A percentile compares a stretch with the other conserved stretches of the same genome.
phyloP scores from a whole-genome alignment of 176 grass and related monocot genomes.

The Bothriochloa decipiens region DNA sequence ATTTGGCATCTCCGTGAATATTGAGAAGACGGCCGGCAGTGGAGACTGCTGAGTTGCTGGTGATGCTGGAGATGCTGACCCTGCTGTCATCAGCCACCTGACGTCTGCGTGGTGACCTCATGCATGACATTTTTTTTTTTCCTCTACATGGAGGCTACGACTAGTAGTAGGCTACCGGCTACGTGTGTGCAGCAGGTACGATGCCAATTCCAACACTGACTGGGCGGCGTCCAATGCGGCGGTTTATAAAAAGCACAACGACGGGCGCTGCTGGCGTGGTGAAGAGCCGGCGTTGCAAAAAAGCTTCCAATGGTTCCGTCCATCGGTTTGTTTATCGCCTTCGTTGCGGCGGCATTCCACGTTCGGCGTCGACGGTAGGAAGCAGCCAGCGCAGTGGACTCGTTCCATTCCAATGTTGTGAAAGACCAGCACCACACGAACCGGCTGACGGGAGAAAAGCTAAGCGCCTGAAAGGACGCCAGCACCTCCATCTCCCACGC shows the following conservation, averaged over 20 bases:
- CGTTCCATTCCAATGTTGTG: background rate
- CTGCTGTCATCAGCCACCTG: background rate
- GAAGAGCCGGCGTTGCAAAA: background rate
- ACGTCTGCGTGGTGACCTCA: slow-evolving; percentile 26
- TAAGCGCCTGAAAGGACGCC: too few relatives aligned
- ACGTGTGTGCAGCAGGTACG: background rate
- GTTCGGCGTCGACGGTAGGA: background rate
- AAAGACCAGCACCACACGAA: background rate
- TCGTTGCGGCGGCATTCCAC: background rate
- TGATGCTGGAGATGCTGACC: background rate
- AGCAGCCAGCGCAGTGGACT: background rate
- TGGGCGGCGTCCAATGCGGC: background rate
- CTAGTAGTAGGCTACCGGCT: background rate
- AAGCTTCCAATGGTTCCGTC: background rate
- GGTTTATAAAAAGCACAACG: background rate
- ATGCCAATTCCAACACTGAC: background rate
- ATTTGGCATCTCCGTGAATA: background rate
- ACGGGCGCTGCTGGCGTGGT: background rate
- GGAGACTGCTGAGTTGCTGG: background rate
- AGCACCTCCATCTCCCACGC: too few relatives aligned
- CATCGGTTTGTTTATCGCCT: background rate
- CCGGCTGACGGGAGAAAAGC: background rate
- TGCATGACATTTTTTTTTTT: background rate
- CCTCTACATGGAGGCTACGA: background rate
- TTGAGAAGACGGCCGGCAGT: background rate